Evolutionary conservation across 2,329 filamentous ascomycete genomes (phyloP), one percentile per base, ranked within the genome.

Genomic region (Aspergillus hiratsukae): DNA sequence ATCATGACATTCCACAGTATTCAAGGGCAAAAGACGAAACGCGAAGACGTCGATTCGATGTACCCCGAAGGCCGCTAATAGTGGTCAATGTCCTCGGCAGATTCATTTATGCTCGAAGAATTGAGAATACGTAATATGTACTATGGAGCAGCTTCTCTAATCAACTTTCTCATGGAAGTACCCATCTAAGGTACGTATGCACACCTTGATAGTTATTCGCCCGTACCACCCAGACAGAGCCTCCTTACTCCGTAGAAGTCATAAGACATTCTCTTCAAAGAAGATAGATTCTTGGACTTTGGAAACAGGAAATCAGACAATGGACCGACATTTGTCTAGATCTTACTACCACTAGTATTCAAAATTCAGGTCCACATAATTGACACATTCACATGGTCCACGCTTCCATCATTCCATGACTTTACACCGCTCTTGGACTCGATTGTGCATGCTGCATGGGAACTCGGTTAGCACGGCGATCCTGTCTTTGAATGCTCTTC

Each of bases 401-500:
- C 31, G 1, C 14, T 37, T 37, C 17, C 14, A 37, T 37, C 14
- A 17, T 37, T 37, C 17, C 14, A 37, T 37, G 31, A 7, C 31
- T 37, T 51, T 51, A 56, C 51, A 60, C 58, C 56, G 51, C 56
- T 29, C 48, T 49, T 54, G 31, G 14, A 37, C 5, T 37, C 31
- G 14, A 17, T 17, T 37, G 31, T 37, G 31, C 31, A 37, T 17
- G 14, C 14, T 37, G 31, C 31, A 37, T 17, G 14, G 31, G 5
- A 6, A 17, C 14, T 37, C 17, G 31, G 31, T 14, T 14, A 37
- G 14, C 49, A 48, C 56, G 58, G 56, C 45, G 56, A 56, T 60
- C 56, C 54, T 35, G 31, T 35, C 31, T 35, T 35, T 14, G 11
- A 35, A 46, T 28, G 31, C 23, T 23, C n/a, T 48, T 31, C 51